Evolutionary conservation across 139 green algal genomes (phyloP), one percentile per base, ranked within the genome.

Genomic region (Volvox africanus): DNA sequence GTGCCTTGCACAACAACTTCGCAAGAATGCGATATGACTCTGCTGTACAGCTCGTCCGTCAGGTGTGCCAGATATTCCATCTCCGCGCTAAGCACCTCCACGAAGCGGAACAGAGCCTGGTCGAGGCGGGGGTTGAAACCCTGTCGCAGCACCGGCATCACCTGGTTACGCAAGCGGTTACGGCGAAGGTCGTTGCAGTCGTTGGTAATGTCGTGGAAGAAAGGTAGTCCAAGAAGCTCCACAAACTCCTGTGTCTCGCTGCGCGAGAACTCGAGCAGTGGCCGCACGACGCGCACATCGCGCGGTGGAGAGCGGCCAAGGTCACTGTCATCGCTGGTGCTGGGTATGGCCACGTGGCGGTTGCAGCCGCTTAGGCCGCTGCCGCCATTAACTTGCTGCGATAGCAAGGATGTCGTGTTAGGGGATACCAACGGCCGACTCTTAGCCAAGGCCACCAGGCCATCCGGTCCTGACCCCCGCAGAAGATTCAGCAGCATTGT

Each of bases 161-260:
- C 61, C 76, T 91, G 50, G 19, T 88, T 82, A 18, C 93, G 90
- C 13, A 95, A 28, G 14, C 78, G 71, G 88, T 95, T 95, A 68
- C 93, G 93, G 22, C 87, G 73, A 26, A 85, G 82, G 65, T 75
- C 85, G 71, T 80, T 83, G 80, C 55, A 5, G 82, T 94, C 88
- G 78, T 95, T 95, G 28, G 93, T 95, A 71, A 68, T 91, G 91
- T 95, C 93, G 30, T 93, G 80, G 68, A 89, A 95, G 67, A 93
- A 82, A 61, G 69, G 35, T 35, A 94, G 86, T 3, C 61, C 44
- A 0, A 71, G 55, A 32, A 22, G 16, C 22, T n/a, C 14, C 18
- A 88, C 88, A 89, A 91, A 79, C 22, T 44, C 75, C 14, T 13
- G 68, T 30, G 92, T 95, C 67, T 94, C 80, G 44, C 86, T 28